Evolutionary conservation across 2,329 filamentous ascomycete species (phyloP).

Genomic region (Ploettnerulaceae sp.): DNA sequence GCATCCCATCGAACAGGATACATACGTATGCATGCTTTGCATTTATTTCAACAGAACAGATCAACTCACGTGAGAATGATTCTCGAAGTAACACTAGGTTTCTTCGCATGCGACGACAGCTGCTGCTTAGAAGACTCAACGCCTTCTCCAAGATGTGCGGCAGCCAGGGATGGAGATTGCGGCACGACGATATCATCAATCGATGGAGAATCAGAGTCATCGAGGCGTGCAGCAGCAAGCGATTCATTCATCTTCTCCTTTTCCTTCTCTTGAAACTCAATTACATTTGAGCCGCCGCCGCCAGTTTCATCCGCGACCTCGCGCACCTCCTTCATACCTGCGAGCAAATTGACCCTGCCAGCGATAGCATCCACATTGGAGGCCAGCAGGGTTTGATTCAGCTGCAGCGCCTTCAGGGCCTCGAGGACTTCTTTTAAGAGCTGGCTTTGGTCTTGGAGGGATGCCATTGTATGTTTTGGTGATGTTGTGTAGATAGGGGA

Average conservation of each 20-base stretch:
- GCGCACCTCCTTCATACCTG: constrained; percentile 52
- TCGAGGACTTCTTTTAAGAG: constrained; percentile 51
- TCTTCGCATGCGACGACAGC: constrained; percentile 22
- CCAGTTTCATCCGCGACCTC: constrained; percentile 39
- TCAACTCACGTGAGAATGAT: constrained; percentile 55
- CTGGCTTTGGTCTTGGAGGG: constrained; percentile 25
- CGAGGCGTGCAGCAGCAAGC: constrained; percentile 3
- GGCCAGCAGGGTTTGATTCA: constrained; percentile 50
- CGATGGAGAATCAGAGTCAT: constrained; percentile 18
- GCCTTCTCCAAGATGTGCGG: constrained; percentile 23
- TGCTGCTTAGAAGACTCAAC: constrained; percentile 12
- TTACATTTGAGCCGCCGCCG: constrained; percentile 13
- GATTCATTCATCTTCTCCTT: constrained; percentile 5
- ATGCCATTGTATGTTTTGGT: constrained; percentile 20
- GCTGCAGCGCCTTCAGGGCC: constrained; percentile 49
- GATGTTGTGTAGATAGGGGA: not conserved
- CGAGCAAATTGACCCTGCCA: constrained; percentile 55
- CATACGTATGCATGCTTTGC: not conserved
- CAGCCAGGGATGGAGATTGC: constrained; percentile 31
- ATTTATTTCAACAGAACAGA: not conserved
- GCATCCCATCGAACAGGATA: too few relatives aligned
- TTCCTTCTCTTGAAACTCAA: too few relatives aligned
- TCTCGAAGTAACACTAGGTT: constrained; percentile 45
- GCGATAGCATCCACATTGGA: constrained; percentile 56
- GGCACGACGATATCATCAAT: constrained; percentile 31